Evolutionary conservation across 2,329 filamentous ascomycete species (phyloP).

Genomic region (Cercospora zeina): DNA sequence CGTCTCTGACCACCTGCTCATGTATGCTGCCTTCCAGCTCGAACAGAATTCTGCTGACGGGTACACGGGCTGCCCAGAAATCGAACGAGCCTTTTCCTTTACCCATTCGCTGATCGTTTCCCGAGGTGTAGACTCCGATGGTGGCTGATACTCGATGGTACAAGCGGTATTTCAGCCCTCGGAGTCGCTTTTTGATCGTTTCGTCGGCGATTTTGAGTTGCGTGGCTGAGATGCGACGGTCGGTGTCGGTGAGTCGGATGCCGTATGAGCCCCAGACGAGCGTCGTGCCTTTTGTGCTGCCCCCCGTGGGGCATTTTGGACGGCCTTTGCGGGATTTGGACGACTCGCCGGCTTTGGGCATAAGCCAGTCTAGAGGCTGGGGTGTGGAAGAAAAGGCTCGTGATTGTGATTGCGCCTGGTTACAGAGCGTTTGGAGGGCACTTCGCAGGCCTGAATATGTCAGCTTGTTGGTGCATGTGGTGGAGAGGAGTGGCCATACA

Average conservation of each 20-base stretch:
- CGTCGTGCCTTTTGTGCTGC: slow-evolving; percentile 87
- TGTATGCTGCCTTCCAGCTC: slow-evolving; percentile 90
- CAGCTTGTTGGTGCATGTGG: slow-evolving; percentile 13
- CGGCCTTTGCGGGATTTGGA: slow-evolving; percentile 89
- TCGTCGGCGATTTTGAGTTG: slow-evolving; percentile 91
- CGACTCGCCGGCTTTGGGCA: slow-evolving; percentile 74
- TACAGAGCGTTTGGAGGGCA: slow-evolving; percentile 32
- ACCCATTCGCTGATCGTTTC: slow-evolving; percentile 98
- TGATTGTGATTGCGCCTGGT: slow-evolving; percentile 27
- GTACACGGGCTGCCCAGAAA: slow-evolving; percentile 88
- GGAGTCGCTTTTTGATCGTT: slow-evolving; percentile 82
- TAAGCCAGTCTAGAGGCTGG: slow-evolving; percentile 68
- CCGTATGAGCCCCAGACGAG: slow-evolving; percentile 97
- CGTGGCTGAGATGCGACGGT: slow-evolving; percentile 81
- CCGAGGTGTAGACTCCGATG: slow-evolving; percentile 91
- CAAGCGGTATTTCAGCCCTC: slow-evolving; percentile 87
- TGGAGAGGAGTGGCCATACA: slow-evolving; percentile 26
- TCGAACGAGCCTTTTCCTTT: slow-evolving; percentile 98
- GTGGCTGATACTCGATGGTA: slow-evolving; percentile 91
- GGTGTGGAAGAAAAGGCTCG: slow-evolving; percentile 36
- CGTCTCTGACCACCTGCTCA: slow-evolving; percentile 91
- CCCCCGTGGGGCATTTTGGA: slow-evolving; percentile 83
- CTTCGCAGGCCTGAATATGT: slow-evolving; percentile 43
- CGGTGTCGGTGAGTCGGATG: slow-evolving; percentile 87
- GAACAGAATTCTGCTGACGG: slow-evolving; percentile 88